A percentile compares a stretch with the other conserved stretches of the same genome.
Conservation (phyloP, 495 filamentous ascomycete species). For the Penicillium herquei region DNA sequence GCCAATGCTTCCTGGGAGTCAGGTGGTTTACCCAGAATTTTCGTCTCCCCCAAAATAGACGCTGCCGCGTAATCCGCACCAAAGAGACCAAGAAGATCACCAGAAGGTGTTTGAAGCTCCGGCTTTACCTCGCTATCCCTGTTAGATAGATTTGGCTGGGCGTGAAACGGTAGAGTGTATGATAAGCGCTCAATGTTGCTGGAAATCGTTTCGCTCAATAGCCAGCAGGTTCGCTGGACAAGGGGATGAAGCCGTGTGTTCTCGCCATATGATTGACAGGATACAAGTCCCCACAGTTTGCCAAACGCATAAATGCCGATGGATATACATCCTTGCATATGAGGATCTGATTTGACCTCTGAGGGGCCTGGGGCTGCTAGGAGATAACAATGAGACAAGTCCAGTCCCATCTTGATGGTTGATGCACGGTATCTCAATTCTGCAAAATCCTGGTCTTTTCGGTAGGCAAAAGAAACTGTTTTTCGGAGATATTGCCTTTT, state of each 20-base stretch:
- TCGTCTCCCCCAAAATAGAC: conserved; percentile 78
- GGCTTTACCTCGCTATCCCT: background rate
- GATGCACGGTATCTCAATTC: conserved; percentile 75
- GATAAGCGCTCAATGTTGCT: conserved; percentile 83
- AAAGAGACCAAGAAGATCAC: conserved; percentile 25
- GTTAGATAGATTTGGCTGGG: background rate
- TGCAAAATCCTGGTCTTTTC: conserved; percentile 34
- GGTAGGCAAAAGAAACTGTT: conserved; percentile 27
- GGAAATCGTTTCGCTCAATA: conserved; percentile 76
- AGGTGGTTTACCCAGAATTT: conserved; percentile 71
- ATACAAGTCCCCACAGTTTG: conserved; percentile 82
- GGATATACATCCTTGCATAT: conserved; percentile 80
- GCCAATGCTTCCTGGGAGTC: conserved; percentile 77
- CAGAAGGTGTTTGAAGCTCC: conserved; percentile 3
- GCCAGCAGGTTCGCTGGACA: conserved; percentile 78
- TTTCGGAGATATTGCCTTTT: conserved; percentile 68
- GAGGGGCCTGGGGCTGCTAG: conserved; percentile 76
- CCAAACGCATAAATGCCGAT: conserved; percentile 83
- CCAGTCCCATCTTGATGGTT: conserved; percentile 58
- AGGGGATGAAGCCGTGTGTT: conserved; percentile 81
- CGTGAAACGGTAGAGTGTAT: conserved; percentile 72
- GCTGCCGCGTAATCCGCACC: conserved; percentile 75
- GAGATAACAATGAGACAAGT: conserved; percentile 78
- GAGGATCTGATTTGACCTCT: conserved; percentile 72
- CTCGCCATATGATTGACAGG: conserved; percentile 77